Percentiles rank a stretch among this genome's conserved stretches.
phyloP scores from a whole-genome alignment of 164 flowering plant genomes.

The Vitis riparia region DNA sequence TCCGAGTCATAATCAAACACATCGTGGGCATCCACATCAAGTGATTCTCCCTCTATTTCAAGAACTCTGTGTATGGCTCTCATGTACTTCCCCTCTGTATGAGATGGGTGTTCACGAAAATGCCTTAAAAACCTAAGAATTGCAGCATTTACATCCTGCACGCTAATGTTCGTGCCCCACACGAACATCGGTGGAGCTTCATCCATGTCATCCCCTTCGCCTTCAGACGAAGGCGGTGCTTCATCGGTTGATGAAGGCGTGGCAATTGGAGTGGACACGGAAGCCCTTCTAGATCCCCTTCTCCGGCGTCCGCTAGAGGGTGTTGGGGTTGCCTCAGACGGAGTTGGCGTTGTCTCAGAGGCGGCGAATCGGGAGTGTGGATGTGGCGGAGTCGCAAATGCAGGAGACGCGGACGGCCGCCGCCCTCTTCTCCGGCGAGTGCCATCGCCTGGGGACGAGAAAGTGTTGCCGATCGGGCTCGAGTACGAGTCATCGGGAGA shows the following conservation, averaged over 20 bases:
- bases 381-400: conserved; percentile 44
- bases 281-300: conserved; percentile 15
- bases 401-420: conserved; percentile 32
- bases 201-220: conserved; percentile 53
- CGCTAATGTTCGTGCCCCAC: conserved; percentile 97
- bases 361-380: conserved; percentile 30
- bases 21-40: conserved; percentile 85
- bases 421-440: conserved; percentile 32
- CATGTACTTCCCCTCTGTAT: conserved; percentile 80
- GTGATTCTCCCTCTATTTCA: conserved; percentile 80
- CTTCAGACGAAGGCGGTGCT: conserved; percentile 56
- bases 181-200: conserved; percentile 76
- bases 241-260: conserved; percentile 64
- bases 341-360: conserved; percentile 43
- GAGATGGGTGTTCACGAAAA: conserved; percentile 47
- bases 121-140: conserved; percentile 72
- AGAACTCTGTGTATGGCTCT: conserved; percentile 51
- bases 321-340: conserved; percentile 10
- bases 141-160: conserved; percentile 83
- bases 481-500: conserved; percentile 69
- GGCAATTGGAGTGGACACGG: conserved; percentile 17
- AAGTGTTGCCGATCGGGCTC: conserved; percentile 68
- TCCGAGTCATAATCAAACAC: conserved; percentile 80
- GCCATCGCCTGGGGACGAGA: conserved; percentile 58
- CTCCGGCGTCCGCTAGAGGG: conserved; percentile 20